Base-by-base conservation (phyloP, 257 asterid species). In the Anisodus tanguticus region DNA sequence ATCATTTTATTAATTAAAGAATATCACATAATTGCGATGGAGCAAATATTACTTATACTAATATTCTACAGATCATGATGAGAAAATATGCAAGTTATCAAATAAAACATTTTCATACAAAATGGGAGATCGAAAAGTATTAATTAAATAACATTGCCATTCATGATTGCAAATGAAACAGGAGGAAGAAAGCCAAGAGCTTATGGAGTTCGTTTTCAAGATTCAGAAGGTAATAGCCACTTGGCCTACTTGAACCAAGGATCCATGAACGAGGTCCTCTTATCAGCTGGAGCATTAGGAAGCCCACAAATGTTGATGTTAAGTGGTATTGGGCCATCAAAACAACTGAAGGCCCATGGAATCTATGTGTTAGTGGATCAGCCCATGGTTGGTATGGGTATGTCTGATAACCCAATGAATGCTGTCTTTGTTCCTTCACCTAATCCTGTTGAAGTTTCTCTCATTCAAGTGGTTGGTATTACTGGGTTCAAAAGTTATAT, bases 371-470 rank as follows among this genome's bases (percentile, higher is more conserved):
- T 90, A 1, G 17, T 90, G 43, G 82, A 90, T 76, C 93, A 92
- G 19, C 91, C 93, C 9, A 78, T 85, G 89, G 97, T 95, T 83
- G 98, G 99, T 22, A 92, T 89, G 45, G 96, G 92, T 43, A 91
- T 95, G 94, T 82, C 95, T 0, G 99, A 95, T 79, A 95, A 95
- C 70, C 98, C 99, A 26, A 87, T 89, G 92, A 95, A 92, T 70
- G 90, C 89, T 3, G 54, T 94, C 16, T 8, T 93, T n/a, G 41
- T 95, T 17, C 97, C 98, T 31, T 87, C 92, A 4, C 90, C 89
- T 0, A 86, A 81, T 51, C 90, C 93, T 8, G 91, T 94, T 1
- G 96, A 90, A 41, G 47, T 72, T 22, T 92, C 99, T 15, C 91
- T 90, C 1, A 83, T 87, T 59, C 87, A 94, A 84, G 90, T 88